Evolutionary conservation across 768 basidiomycete species (phyloP).

Genomic region (Lactarius sanguifluus): DNA sequence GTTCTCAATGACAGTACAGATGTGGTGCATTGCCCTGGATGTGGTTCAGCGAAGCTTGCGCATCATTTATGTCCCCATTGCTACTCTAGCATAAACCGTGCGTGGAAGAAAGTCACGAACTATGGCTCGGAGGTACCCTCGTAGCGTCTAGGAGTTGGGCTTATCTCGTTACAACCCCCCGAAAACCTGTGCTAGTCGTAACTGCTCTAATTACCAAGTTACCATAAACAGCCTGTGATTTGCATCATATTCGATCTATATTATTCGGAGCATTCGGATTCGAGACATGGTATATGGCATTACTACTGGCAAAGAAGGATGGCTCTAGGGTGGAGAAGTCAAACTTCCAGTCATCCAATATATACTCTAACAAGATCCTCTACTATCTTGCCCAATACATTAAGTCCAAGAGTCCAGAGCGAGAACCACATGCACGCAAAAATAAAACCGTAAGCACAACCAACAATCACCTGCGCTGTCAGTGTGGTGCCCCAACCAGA

Average conservation of each 20-base stretch:
- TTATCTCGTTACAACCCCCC: background rate
- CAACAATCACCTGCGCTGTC: slow-evolving; percentile 62
- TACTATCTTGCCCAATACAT: slow-evolving; percentile 33
- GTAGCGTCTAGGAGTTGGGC: slow-evolving; percentile 6
- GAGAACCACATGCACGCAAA: slow-evolving; percentile 58
- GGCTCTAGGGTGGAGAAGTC: background rate
- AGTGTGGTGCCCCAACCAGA: slow-evolving; percentile 79
- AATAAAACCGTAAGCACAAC: slow-evolving; percentile 52
- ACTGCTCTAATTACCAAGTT: background rate
- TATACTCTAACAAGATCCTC: slow-evolving; percentile 24
- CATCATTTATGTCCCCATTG: slow-evolving; percentile 86
- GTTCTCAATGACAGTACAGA: slow-evolving; percentile 46
- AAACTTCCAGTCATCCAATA: slow-evolving; percentile 8
- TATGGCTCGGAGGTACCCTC: slow-evolving; percentile 9
- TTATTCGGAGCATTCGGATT: background rate
- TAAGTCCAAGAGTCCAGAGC: slow-evolving; percentile 49
- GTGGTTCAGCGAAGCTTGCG: slow-evolving; percentile 83
- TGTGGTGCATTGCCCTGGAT: slow-evolving; percentile 87
- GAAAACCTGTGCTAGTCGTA: background rate
- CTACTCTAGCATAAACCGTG: slow-evolving; percentile 65
- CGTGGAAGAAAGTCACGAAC: slow-evolving; percentile 50
- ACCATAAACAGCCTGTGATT: background rate
- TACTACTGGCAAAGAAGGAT: background rate
- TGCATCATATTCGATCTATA: background rate
- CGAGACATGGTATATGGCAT: background rate